A percentile compares a stretch with the other conserved stretches of the same genome.
Evolutionary conservation across 345 rosid genomes (phyloP).

Genomic region (Arabis alpina): DNA sequence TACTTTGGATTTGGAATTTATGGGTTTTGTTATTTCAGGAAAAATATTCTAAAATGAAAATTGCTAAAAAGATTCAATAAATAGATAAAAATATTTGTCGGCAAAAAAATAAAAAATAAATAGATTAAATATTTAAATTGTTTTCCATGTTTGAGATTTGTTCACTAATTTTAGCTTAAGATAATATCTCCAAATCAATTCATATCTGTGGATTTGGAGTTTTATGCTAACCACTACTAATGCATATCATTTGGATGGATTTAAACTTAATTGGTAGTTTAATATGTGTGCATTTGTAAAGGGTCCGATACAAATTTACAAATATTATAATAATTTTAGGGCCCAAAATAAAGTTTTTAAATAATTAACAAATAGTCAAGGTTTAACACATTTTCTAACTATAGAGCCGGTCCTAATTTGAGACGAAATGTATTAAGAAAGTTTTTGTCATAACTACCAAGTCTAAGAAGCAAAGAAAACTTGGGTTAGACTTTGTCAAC

Average conservation of each 20-base stretch:
- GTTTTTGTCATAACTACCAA: constrained; percentile 9
- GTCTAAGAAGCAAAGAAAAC: constrained; percentile 3
- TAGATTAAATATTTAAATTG: not conserved
- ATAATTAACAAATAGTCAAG: too few species aligned
- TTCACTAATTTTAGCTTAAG: not conserved
- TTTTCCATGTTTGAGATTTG: constrained; percentile 5
- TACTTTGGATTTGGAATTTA: constrained; percentile 74
- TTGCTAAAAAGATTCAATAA: constrained; percentile 35
- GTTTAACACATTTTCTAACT: not conserved
- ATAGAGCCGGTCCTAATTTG: not conserved
- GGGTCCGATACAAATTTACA: not conserved
- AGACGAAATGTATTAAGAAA: not conserved
- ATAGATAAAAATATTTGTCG: too few species aligned
- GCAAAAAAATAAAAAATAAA: too few species aligned
- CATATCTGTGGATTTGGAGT: not conserved
- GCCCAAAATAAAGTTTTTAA: not conserved
- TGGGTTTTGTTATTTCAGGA: constrained; percentile 64
- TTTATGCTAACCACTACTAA: not conserved
- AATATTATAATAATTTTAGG: not conserved
- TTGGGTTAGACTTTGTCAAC: constrained; percentile 18
- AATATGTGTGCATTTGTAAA: not conserved
- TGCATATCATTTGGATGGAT: not conserved
- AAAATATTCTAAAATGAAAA: constrained; percentile 37
- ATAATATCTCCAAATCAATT: not conserved
- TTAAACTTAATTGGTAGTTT: not conserved